Percentiles rank a stretch among this genome's conserved stretches.
These are phyloP conservation scores for Macadamia tetraphylla DNA, from an alignment of 164 flowering plant species.

Conservation along the genomic window DNA sequence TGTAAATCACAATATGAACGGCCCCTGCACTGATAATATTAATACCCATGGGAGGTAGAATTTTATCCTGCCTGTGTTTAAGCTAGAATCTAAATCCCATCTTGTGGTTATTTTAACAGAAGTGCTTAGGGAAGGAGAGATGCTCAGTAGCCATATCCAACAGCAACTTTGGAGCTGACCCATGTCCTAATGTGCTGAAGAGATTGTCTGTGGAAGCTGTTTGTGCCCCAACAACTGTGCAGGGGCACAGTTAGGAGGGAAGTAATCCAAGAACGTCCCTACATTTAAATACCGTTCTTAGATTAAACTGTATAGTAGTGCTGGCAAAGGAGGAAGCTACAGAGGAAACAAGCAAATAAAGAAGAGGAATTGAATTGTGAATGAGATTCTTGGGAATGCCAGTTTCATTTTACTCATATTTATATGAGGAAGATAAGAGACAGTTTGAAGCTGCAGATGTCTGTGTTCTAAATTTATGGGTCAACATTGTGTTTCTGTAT, in stretches of 20 bases:
- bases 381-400: constrained; percentile 8
- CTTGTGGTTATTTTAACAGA: constrained; percentile 34
- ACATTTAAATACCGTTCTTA: not conserved
- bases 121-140: constrained; percentile 64
- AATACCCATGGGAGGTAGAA: too few relatives aligned
- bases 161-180: constrained; percentile 77
- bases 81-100: too few relatives aligned
- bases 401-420: not conserved
- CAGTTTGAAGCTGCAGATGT: not conserved
- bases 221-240: not conserved
- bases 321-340: constrained; percentile 7
- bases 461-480: constrained; percentile 10
- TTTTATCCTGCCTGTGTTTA: too few relatives aligned
- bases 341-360: not conserved
- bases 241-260: not conserved
- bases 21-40: too few relatives aligned
- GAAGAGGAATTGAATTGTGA: not conserved
- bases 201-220: constrained; percentile 83
- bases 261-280: not conserved
- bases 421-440: too few relatives aligned
- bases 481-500: constrained; percentile 1
- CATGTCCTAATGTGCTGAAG: constrained; percentile 87
- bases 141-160: constrained; percentile 75
- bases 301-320: constrained; percentile 4
- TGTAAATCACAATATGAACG: too few relatives aligned